phyloP scores from a whole-genome alignment of 768 basidiomycete genomes.

The Suillus paluster region DNA sequence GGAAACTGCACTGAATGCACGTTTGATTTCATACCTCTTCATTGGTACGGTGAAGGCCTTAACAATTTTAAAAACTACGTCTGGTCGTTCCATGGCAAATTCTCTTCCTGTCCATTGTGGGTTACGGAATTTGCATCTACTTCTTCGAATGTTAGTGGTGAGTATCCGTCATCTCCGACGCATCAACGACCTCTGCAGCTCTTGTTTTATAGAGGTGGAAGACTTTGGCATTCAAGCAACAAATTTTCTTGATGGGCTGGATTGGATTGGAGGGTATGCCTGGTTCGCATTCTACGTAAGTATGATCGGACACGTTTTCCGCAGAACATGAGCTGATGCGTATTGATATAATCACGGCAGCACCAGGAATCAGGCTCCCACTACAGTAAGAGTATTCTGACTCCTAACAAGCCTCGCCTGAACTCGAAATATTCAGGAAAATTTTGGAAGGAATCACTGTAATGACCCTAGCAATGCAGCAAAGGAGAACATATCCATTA shows the following conservation, averaged over 20 bases:
- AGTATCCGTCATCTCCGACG: not conserved
- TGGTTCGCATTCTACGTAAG: conserved; percentile 23
- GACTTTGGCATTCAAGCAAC: conserved; percentile 13
- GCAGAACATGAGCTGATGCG: not conserved
- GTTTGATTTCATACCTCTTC: conserved; percentile 54
- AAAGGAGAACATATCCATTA: too few relatives aligned
- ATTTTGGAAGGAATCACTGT: too few relatives aligned
- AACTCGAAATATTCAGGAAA: too few relatives aligned
- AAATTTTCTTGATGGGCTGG: conserved; percentile 13
- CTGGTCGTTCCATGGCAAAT: conserved; percentile 36
- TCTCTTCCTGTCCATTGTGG: conserved; percentile 38
- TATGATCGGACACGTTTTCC: not conserved
- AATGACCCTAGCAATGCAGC: too few relatives aligned
- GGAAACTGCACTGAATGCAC: conserved; percentile 45
- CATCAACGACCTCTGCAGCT: not conserved
- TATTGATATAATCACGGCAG: conserved; percentile 33
- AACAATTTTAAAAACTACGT: conserved; percentile 41
- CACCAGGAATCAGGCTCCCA: conserved; percentile 43
- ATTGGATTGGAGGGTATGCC: conserved; percentile 22
- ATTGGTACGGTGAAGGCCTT: conserved; percentile 45
- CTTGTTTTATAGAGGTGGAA: conserved; percentile 16
- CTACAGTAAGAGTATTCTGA: conserved; percentile 51
- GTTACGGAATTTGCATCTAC: conserved; percentile 39
- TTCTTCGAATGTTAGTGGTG: conserved; percentile 13
- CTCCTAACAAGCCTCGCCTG: too few relatives aligned